A percentile compares a stretch with the other conserved stretches of the same genome.
Conservation (phyloP, 495 filamentous ascomycete genomes). For the Margaritispora aquatica region DNA sequence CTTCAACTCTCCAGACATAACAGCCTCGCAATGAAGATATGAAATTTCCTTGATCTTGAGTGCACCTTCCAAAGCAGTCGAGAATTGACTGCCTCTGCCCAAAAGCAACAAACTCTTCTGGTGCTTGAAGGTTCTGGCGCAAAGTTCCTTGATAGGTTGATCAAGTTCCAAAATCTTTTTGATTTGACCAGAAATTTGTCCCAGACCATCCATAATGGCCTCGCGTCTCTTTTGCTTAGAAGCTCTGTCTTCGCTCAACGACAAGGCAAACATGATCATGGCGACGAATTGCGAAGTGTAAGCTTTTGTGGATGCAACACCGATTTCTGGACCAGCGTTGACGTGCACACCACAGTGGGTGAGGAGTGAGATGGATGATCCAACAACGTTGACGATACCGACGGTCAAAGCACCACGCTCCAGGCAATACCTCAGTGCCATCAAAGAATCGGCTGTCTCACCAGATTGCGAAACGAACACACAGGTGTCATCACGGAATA, state of each 20-base stretch:
- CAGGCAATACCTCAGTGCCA: conserved; percentile 95
- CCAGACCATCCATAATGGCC: conserved; percentile 93
- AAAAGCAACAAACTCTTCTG: conserved; percentile 93
- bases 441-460: conserved; percentile 96
- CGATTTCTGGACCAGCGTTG: conserved; percentile 97
- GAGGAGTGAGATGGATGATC: conserved; percentile 94
- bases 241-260: conserved; percentile 89
- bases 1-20: conserved; percentile 99
- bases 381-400: conserved; percentile 96
- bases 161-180: conserved; percentile 84
- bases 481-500: conserved; percentile 98
- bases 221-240: conserved; percentile 89
- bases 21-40: conserved; percentile 97
- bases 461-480: conserved; percentile 98
- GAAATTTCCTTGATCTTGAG: conserved; percentile 99
- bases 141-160: conserved; percentile 88
- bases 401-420: conserved; percentile 96
- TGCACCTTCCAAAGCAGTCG: conserved; percentile 95
- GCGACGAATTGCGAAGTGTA: conserved; percentile 99
- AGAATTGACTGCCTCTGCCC: conserved; percentile 91
- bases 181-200: conserved; percentile 84
- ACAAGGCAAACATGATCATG: conserved; percentile 98
- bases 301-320: conserved; percentile 97
- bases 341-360: conserved; percentile 99
- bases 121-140: conserved; percentile 84